Evolutionary conservation across 352 stramenopile species (phyloP).

Genomic region (Phytophthora pseudosyringae): DNA sequence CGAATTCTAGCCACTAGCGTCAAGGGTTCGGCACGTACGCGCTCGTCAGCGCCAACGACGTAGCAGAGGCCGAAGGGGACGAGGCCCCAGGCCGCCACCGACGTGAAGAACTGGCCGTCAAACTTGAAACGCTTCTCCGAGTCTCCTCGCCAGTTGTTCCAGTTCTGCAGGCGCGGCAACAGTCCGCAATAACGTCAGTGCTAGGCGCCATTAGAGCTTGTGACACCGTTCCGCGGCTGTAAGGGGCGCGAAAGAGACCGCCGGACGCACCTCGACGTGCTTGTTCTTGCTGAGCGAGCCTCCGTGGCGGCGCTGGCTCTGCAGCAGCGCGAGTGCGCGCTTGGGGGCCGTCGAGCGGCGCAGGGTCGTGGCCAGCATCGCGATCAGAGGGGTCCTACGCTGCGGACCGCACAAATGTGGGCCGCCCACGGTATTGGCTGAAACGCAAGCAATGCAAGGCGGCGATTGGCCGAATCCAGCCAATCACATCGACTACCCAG

Average conservation of each 20-base stretch:
- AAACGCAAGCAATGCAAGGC: constrained; percentile 4
- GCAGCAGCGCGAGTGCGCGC: constrained; percentile 51
- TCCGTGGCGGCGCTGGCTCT: constrained; percentile 74
- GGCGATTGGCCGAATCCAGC: constrained; percentile 13
- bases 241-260: neutral
- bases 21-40: constrained; percentile 49
- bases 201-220: neutral
- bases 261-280: constrained; percentile 70
- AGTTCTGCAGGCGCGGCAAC: constrained; percentile 53
- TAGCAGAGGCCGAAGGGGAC: constrained; percentile 74
- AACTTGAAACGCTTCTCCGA: constrained; percentile 87
- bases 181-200: constrained; percentile 12
- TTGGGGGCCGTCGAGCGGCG: constrained; percentile 51
- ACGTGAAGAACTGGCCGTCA: constrained; percentile 68
- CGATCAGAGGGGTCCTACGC: constrained; percentile 11
- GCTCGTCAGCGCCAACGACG: constrained; percentile 57
- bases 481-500: constrained; percentile 1
- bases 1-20: neutral
- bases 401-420: constrained; percentile 31
- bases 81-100: constrained; percentile 57
- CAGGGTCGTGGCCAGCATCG: constrained; percentile 60
- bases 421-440: constrained; percentile 24
- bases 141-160: constrained; percentile 88
- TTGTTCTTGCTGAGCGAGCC: constrained; percentile 86
- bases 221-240: neutral